Evolutionary conservation across 140 eudicot genomes (phyloP).

Genomic region (Anethum foeniculum): DNA sequence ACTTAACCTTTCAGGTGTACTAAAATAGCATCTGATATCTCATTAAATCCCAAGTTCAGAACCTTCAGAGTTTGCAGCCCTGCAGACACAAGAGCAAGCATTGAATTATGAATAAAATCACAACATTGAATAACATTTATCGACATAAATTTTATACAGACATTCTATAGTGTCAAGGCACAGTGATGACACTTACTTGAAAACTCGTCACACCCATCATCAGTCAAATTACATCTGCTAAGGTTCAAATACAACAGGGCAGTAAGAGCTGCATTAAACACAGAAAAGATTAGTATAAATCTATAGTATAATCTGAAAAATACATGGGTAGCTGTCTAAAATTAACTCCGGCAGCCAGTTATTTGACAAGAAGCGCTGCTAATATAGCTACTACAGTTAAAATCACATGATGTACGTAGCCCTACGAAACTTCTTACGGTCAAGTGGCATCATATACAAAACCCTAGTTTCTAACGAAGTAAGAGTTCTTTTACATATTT

Average conservation of each 20-base stretch:
- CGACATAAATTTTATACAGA: background rate
- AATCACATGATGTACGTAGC: background rate
- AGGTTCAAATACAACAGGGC: slow-evolving; percentile 61
- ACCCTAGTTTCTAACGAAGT: background rate
- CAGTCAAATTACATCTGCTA: slow-evolving; percentile 71
- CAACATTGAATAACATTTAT: background rate
- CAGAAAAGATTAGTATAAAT: background rate
- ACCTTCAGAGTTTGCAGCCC: slow-evolving; percentile 62
- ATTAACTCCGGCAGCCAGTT: background rate
- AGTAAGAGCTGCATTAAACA: slow-evolving; percentile 36
- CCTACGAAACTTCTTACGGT: background rate
- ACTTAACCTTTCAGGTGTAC: slow-evolving; percentile 61
- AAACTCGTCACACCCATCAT: slow-evolving; percentile 69
- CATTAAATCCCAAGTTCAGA: slow-evolving; percentile 80
- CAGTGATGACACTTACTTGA: slow-evolving; percentile 39
- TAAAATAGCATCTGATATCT: slow-evolving; percentile 64
- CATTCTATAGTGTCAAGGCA: background rate
- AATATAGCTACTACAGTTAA: background rate
- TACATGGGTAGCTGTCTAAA: background rate
- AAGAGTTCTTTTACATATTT: background rate
- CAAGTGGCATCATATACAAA: background rate
- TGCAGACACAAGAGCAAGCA: slow-evolving; percentile 11
- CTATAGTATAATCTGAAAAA: background rate
- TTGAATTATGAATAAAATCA: background rate
- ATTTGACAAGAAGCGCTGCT: background rate